These are phyloP conservation scores for Syzygium malaccense DNA, from an alignment of 441 rosid genomes.

Conservation along the genomic window DNA sequence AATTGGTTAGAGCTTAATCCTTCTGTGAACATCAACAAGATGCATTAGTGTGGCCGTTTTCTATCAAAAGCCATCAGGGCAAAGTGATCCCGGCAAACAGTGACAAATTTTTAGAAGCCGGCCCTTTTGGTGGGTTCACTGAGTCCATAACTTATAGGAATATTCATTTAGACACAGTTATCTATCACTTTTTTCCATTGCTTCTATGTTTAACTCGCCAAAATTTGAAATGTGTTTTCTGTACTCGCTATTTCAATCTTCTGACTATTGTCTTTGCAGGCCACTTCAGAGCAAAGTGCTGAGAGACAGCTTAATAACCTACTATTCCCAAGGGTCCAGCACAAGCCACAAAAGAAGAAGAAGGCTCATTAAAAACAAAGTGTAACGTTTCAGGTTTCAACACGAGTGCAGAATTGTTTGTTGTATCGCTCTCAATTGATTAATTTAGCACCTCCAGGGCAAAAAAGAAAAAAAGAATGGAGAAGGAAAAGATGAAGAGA, in stretches of 20 bases:
- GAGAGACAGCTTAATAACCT: slow-evolving; percentile 72
- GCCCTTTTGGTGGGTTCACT: neutral
- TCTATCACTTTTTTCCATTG: neutral
- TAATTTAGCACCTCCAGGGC: slow-evolving; percentile 6
- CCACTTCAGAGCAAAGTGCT: slow-evolving; percentile 69
- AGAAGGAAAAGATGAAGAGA: neutral
- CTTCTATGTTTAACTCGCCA: neutral
- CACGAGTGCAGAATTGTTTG: slow-evolving; percentile 4
- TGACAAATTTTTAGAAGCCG: neutral
- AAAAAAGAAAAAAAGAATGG: neutral
- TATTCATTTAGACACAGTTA: neutral
- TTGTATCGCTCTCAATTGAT: neutral
- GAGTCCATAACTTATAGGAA: neutral
- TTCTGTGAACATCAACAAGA: neutral
- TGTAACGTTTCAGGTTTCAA: neutral
- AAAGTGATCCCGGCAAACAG: neutral
- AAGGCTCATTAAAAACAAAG: slow-evolving; percentile 40
- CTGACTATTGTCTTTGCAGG: slow-evolving; percentile 37
- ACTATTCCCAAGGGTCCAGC: slow-evolving; percentile 44
- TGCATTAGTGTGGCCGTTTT: neutral
- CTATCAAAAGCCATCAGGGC: neutral
- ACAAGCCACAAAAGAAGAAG: slow-evolving; percentile 25
- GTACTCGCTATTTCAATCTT: neutral
- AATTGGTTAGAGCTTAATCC: neutral
- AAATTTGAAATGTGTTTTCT: neutral